Evolutionary conservation across 2,329 filamentous ascomycete species (phyloP), one percentile per base, ranked within the genome.

Genomic region (Chaetomium sp.): DNA sequence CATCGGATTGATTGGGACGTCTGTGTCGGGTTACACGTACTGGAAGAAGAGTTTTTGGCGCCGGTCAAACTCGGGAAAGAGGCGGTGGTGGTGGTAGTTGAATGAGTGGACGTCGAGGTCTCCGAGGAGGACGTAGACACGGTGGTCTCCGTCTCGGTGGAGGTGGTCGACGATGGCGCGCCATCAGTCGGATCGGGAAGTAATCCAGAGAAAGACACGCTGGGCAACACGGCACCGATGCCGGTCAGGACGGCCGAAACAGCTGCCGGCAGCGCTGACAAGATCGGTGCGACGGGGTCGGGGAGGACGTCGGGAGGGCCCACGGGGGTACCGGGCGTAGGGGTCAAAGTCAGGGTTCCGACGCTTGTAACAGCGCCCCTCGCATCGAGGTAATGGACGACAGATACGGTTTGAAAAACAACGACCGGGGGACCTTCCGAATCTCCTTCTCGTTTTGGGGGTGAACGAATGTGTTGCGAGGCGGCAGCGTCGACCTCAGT

Each of bases 391-490:
- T 78, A 64, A 61, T 81, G 75, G 54, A 82, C 67, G 65, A 82
- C 71, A 33, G 79, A 80, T 60, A 83, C 69, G 62, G 80, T 82
- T 67, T 80, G 74, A 52, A 81, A 71, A 63, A 83, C 70, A 63
- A 79, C 68, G 62, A 71, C 68, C 63, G 67, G 59, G 57, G 66
- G 69, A 56, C 64, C 63, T 34, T 67, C 62, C 34, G 66, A 60
- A 27, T 27, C 19, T 27, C 19, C 38, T 65, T 59, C 61, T 65
- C 56, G 58, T 61, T 59, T 27, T 45, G 57, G 49, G 54, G 59
- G 56, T 67, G 64, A 65, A 60, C 63, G 65, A 66, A 63, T 59
- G 61, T 67, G 61, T 50, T 55, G 51, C 40, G 59, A 35, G 49
- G 48, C 45, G 34, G 46, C 19, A 27, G 19, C 50, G 54, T 63